Base-by-base conservation (phyloP, 176 grass and related monocot genomes). In the Paspalum vaginatum region DNA sequence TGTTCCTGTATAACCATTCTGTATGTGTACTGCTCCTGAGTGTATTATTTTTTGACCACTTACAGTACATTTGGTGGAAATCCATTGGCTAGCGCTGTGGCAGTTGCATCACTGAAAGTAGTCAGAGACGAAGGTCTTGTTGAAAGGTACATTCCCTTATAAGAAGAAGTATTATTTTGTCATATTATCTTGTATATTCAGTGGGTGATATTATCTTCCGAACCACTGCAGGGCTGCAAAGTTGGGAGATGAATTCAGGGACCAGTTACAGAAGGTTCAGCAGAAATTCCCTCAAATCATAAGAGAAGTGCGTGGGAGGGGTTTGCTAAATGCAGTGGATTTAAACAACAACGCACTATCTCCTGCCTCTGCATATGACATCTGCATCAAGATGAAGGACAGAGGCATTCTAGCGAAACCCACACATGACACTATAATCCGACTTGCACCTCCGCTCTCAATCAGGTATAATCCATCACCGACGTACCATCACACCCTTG, bases 61-160 rank as follows among this genome's bases (percentile, higher is more conserved):
- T 40, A 21, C 86, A 98, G 96, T 88, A 95, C 96, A 62, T 98
- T 98, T 84, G 96, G 96, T 79, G 96, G 96, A 52, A 98, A 98
- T 67, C 96, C 96, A 8, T 82, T 98, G 76, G 90, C 92, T 84
- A 98, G 96, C 86, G 90, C 96, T 42, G 96, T 98, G 24, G 96
- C 90, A 49, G 70, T 98, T 55, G 92, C 96, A 47, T 94, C 96
- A 77, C 81, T 98, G 56, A 79, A 98, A 78, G 86, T 95, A 12
- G 76, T 98, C 75, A 95, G 61, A 81, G 96, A 95, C 54, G 96
- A 98, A 93, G 90, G 67, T 66, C 84, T 98, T 69, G 75, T 89
- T 85, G 86, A 95, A 70, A 98, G 96, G 96, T 95, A 84, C 47
- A 17, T 21, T 75, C 18, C 52, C 2, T 83, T 80, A 72, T 15